These are phyloP conservation scores for Metschnikowia matae DNA, from an alignment of 805 yeast genomes.

Conservation along the genomic window DNA sequence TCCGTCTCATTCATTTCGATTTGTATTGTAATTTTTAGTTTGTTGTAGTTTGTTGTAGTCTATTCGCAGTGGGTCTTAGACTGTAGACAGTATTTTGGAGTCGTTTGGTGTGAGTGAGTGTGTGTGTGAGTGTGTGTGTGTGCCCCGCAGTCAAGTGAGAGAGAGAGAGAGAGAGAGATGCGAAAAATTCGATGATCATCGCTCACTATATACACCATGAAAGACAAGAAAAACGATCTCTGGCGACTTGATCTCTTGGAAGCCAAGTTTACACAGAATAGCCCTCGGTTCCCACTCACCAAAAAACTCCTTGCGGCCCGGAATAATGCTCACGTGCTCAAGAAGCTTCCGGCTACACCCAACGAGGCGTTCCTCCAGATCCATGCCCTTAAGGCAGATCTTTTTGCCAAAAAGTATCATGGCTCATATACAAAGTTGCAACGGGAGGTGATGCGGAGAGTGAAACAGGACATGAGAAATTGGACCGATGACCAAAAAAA, in stretches of 20 bases:
- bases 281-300: slow-evolving; percentile 49
- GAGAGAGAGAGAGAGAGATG: neutral
- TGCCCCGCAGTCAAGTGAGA: neutral
- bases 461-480: slow-evolving; percentile 16
- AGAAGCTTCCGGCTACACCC: slow-evolving; percentile 36
- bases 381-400: slow-evolving; percentile 38
- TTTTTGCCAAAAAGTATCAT: slow-evolving; percentile 48
- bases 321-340: slow-evolving; percentile 37
- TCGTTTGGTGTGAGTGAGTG: neutral
- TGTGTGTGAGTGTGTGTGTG: neutral
- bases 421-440: slow-evolving; percentile 39
- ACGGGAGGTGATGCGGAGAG: slow-evolving; percentile 30
- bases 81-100: neutral
- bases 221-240: slow-evolving; percentile 36
- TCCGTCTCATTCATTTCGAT: neutral
- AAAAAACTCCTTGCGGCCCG: slow-evolving; percentile 44
- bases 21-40: neutral
- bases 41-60: no score
- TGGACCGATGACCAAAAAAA: slow-evolving; percentile 11
- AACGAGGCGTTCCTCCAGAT: slow-evolving; percentile 47
- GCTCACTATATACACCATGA: slow-evolving; percentile 8
- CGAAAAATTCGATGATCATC: slow-evolving; percentile 10
- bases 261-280: slow-evolving; percentile 38
- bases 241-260: slow-evolving; percentile 60
- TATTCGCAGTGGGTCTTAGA: no score